Evolutionary conservation across 1,139 yeast species (phyloP).

Genomic region (Magnusiomyces paraingens): DNA sequence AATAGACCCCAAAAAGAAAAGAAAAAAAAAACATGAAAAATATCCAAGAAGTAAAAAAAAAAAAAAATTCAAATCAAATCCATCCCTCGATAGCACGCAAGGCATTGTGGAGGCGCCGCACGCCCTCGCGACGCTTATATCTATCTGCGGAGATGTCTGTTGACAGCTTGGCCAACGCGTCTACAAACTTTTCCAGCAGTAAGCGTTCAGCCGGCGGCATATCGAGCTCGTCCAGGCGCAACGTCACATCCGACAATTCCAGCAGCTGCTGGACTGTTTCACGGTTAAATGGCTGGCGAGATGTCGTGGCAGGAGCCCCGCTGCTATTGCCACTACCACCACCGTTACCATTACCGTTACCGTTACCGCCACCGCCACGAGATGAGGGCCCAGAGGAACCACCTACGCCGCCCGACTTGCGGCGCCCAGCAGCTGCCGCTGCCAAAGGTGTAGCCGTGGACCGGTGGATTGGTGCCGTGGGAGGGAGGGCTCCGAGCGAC

Average conservation of each 20-base stretch:
- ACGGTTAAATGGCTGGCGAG: constrained; percentile 23
- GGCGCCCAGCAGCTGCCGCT: constrained; percentile 2
- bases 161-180: constrained; percentile 74
- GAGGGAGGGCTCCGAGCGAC: background rate
- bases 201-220: constrained; percentile 73
- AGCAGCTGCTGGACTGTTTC: constrained; percentile 26
- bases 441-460: constrained; percentile 2
- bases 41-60: background rate
- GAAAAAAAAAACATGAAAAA: no score
- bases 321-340: background rate
- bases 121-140: constrained; percentile 72
- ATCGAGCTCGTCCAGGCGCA: constrained; percentile 64
- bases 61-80: constrained; percentile 25
- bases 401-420: background rate
- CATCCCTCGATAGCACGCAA: constrained; percentile 81
- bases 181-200: constrained; percentile 75
- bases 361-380: background rate
- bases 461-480: background rate
- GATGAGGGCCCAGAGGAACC: background rate
- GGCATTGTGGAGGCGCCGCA: constrained; percentile 70
- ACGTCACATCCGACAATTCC: constrained; percentile 22
- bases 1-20: background rate
- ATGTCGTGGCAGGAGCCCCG: background rate
- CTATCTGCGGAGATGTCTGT: constrained; percentile 87
- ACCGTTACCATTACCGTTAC: background rate